phyloP scores from a whole-genome alignment of 2,329 filamentous ascomycete genomes.

The Aspergillus aculeatus region DNA sequence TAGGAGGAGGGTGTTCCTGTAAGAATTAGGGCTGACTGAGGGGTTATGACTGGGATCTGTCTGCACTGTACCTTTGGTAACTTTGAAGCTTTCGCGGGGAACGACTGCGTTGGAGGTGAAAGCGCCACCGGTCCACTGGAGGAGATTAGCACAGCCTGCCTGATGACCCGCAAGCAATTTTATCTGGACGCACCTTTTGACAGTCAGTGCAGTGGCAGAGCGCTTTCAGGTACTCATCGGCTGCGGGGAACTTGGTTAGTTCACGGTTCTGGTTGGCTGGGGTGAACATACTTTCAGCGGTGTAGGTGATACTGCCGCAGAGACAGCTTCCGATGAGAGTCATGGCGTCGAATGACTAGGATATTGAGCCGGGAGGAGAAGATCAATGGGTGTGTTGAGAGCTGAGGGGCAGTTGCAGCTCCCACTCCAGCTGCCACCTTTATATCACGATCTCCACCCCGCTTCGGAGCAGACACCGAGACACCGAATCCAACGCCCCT shows the following conservation, averaged over 20 bases:
- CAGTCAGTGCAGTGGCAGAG: conserved; percentile 57
- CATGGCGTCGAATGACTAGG: conserved; percentile 19
- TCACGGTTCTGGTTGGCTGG: too few species aligned
- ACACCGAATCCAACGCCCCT: background rate
- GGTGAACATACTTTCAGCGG: conserved; percentile 25
- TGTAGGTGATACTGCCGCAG: conserved; percentile 34
- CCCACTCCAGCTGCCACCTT: background rate
- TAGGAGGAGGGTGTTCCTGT: conserved; percentile 50
- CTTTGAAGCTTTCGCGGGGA: conserved; percentile 46
- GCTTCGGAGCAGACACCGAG: background rate
- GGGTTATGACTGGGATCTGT: background rate
- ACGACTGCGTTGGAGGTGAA: conserved; percentile 57
- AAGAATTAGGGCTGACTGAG: too few species aligned
- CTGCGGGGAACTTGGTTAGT: conserved; percentile 25
- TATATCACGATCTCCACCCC: background rate
- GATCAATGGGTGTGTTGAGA: background rate
- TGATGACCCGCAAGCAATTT: too few species aligned
- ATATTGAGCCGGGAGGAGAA: background rate
- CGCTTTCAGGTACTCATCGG: conserved; percentile 44
- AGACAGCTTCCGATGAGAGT: conserved; percentile 34
- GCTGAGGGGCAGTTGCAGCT: too few species aligned
- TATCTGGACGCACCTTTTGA: conserved; percentile 47
- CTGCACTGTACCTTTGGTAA: conserved; percentile 47
- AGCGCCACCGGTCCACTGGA: conserved; percentile 52
- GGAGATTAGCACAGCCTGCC: background rate